Percentiles rank a stretch among this genome's conserved stretches.
These are phyloP conservation scores for Citrus australasica DNA, from an alignment of 345 rosid species.

Conservation along the genomic window DNA sequence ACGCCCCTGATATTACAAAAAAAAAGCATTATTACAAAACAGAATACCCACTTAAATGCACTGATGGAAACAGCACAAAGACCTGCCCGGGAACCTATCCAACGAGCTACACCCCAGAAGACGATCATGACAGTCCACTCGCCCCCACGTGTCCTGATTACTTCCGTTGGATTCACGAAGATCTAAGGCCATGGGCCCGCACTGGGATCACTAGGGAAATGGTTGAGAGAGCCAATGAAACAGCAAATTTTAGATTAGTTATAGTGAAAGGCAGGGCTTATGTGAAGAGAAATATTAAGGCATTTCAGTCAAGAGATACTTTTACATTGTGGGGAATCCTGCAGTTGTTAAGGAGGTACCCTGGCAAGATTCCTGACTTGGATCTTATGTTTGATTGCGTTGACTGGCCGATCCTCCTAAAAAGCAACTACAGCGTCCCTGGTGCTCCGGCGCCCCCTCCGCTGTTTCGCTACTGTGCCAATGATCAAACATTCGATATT, in stretches of 20 bases:
- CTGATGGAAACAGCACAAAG: constrained; percentile 21
- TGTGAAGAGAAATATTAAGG: constrained; percentile 38
- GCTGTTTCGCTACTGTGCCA: constrained; percentile 71
- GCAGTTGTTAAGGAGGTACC: constrained; percentile 72
- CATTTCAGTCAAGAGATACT: constrained; percentile 76
- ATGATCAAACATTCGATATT: constrained; percentile 47
- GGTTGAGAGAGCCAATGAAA: constrained; percentile 46
- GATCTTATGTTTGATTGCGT: constrained; percentile 87
- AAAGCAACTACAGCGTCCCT: constrained; percentile 29
- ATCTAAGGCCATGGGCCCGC: constrained; percentile 75
- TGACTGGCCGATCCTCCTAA: constrained; percentile 61
- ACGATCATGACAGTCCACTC: constrained; percentile 18
- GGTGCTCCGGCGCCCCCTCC: constrained; percentile 53
- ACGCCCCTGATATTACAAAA: constrained; percentile 6
- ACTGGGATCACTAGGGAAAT: constrained; percentile 68
- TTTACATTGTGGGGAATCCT: constrained; percentile 85
- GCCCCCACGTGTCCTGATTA: constrained; percentile 57
- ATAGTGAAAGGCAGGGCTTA: constrained; percentile 54
- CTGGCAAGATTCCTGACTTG: constrained; percentile 73
- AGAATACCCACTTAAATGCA: constrained; percentile 50
- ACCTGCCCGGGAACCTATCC: constrained; percentile 47
- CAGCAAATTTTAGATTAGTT: constrained; percentile 62
- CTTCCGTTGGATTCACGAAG: constrained; percentile 97
- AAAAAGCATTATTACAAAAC: constrained; percentile 19
- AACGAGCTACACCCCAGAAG: neutral